Evolutionary conservation across 2,329 filamentous ascomycete genomes (phyloP).

Genomic region (Verticillium albo-atrum): DNA sequence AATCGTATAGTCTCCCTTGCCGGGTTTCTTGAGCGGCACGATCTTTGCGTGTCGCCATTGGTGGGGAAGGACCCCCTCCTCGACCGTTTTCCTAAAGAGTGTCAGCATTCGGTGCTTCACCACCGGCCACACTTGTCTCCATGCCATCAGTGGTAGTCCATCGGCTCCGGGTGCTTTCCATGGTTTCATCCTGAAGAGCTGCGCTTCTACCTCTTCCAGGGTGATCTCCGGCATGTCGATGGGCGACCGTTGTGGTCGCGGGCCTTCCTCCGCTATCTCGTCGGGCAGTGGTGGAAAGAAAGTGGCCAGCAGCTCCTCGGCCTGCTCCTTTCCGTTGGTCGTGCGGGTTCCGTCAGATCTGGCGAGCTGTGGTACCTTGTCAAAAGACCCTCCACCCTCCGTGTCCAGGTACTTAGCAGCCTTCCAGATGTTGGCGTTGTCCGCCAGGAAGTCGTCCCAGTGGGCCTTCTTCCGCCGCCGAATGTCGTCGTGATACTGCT

Average conservation of each 20-base stretch:
- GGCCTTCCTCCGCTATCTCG: constrained; percentile 12
- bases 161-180: constrained; percentile 17
- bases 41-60: constrained; percentile 15
- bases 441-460: constrained; percentile 20
- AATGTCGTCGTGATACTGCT: constrained; percentile 19
- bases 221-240: constrained; percentile 10
- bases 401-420: constrained; percentile 20
- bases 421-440: constrained; percentile 22
- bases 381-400: constrained; percentile 13
- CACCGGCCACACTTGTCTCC: constrained; percentile 10
- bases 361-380: constrained; percentile 16
- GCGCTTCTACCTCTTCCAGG: constrained; percentile 14
- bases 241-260: neutral
- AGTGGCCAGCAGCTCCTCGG: constrained; percentile 13
- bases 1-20: constrained; percentile 18
- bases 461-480: constrained; percentile 18
- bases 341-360: constrained; percentile 13
- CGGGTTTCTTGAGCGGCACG: constrained; percentile 22
- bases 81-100: constrained; percentile 10
- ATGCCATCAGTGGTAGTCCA: constrained; percentile 11
- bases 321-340: constrained; percentile 9
- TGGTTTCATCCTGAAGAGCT: constrained; percentile 12
- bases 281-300: constrained; percentile 17
- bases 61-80: neutral
- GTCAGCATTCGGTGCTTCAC: constrained; percentile 9